Base-by-base conservation (phyloP, 495 filamentous ascomycete species). In the Sporormia fimetaria region DNA sequence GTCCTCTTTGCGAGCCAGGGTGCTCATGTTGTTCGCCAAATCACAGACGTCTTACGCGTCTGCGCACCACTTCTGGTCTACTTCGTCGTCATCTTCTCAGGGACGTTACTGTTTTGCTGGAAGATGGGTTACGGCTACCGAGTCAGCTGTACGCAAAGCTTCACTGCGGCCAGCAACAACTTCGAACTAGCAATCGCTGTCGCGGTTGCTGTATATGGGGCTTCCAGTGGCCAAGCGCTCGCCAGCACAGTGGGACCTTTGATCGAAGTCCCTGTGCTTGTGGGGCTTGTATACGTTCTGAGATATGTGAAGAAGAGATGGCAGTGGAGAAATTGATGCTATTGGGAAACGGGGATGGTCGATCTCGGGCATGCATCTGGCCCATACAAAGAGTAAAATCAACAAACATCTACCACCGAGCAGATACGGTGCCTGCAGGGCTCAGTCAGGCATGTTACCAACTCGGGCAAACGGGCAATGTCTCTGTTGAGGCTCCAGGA, bases 101-200 rank as follows among this genome's bases (percentile, higher is more conserved):
- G 26, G 6, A 63, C 61, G 12, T 48, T 55, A 20, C 51, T 34
- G 14, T 41, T 55, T 24, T 60, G 56, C 40, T 55, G 51, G 42
- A 55, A 57, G n/a, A 47, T 58, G 18, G 81, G 83, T 0, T 87
- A 88, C 51, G 74, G 75, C 0, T 94, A 94, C 54, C 64, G 62
- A 31, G 53, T 87, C 2, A 70, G 73, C 1, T 69, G 72, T 8
- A 93, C 87, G 8, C 88, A 94, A 63, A 83, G 83, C 52, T 90
- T 94, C 50, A 94, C 87, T 0, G 87, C 87, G 4, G 88, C 87
- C 3, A 94, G 86, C 57, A 95, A 95, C 48, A 94, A 94, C 53
- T 94, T 95, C 52, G 87, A 94, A 65, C 61, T 94, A 12, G 87
- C 87, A 0, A 93, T 95, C 62, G 87, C 87, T 1, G 87, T 95